Conservation (phyloP, 2,329 filamentous ascomycete genomes). For the Talaromyces funiculosus region DNA sequence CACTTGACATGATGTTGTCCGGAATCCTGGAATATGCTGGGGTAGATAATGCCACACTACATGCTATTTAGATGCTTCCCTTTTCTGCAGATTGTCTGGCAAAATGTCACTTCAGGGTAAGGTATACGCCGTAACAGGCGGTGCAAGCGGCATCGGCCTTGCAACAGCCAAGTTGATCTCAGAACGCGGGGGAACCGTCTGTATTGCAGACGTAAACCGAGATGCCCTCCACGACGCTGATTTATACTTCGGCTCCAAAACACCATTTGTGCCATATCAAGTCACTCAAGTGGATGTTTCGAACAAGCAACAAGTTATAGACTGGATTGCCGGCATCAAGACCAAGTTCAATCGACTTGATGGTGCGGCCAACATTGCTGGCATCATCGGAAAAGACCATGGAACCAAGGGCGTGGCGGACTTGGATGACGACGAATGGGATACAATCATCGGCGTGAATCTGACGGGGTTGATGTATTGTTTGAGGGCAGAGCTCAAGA, state of each 20-base stretch:
- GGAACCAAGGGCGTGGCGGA: neutral
- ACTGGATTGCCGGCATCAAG: neutral
- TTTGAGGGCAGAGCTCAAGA: neutral
- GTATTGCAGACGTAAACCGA: neutral
- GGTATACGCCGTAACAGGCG: slow-evolving; percentile 2
- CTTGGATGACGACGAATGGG: slow-evolving; percentile 1
- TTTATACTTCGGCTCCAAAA: neutral
- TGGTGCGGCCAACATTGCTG: slow-evolving; percentile 1
- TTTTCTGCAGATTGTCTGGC: neutral
- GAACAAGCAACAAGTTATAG: neutral
- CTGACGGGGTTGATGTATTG: slow-evolving; percentile 2
- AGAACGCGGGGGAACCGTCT: neutral
- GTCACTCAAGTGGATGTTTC: neutral
- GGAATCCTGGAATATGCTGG: neutral
- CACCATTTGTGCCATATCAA: neutral
- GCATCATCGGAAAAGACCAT: neutral
- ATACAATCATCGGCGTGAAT: neutral
- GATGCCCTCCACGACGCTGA: neutral
- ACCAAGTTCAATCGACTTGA: neutral
- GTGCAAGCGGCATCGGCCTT: slow-evolving; percentile 7
- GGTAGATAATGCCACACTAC: neutral
- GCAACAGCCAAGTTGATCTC: neutral
- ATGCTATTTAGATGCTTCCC: neutral
- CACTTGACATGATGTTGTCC: too few species aligned
- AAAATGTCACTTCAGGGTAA: neutral